Conservation (phyloP, 148 eudicot genomes). For the Camellia japonica region DNA sequence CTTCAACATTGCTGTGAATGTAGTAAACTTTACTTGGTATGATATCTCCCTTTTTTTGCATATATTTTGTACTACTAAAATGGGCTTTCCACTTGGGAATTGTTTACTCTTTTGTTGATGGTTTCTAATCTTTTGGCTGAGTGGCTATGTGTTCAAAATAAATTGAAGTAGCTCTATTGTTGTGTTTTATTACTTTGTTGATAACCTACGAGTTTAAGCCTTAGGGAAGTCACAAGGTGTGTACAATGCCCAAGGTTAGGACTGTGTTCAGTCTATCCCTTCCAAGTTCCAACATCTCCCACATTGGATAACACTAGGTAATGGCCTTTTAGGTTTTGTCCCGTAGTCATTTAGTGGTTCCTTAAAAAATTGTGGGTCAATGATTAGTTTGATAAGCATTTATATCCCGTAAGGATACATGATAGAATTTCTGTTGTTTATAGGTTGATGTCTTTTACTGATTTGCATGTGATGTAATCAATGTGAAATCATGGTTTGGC, state of each 20-base stretch:
- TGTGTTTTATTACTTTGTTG: not conserved
- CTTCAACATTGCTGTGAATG: constrained; percentile 92
- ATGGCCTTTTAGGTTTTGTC: not conserved
- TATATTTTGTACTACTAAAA: not conserved
- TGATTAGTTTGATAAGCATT: not conserved
- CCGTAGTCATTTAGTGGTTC: not conserved
- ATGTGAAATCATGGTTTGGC: not conserved
- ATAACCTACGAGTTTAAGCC: not conserved
- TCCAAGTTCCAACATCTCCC: not conserved
- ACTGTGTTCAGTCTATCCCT: not conserved
- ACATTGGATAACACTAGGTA: not conserved
- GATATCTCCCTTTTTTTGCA: constrained; percentile 12
- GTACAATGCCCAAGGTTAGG: not conserved
- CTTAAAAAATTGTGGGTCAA: not conserved
- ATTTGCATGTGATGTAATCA: no score
- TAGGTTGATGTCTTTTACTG: not conserved
- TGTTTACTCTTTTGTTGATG: not conserved
- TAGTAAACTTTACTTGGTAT: constrained; percentile 94
- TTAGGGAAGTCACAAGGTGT: not conserved
- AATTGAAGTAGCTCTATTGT: not conserved
- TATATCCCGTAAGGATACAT: not conserved
- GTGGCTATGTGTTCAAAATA: not conserved
- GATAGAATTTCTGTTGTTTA: not conserved
- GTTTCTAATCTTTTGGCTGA: constrained; percentile 1
- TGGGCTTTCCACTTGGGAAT: not conserved